A percentile compares a stretch with the other conserved stretches of the same genome.
Conservation (phyloP, 176 grass and related monocot genomes). For the Chrysopogon serrulatus region DNA sequence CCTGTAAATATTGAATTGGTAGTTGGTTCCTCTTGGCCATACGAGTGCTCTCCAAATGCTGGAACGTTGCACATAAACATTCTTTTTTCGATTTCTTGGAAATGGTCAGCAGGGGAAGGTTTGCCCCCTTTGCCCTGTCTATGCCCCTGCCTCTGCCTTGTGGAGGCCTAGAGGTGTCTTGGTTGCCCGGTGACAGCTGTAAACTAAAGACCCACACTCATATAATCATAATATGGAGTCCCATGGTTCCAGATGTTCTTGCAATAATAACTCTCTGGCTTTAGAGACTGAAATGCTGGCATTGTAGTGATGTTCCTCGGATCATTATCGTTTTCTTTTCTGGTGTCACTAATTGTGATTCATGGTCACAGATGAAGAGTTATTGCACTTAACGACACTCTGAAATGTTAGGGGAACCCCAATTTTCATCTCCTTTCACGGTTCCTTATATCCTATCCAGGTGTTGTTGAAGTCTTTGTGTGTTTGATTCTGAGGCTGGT, state of each 20-base stretch:
- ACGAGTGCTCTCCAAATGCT: conserved; percentile 18
- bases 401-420: neutral
- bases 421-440: neutral
- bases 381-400: neutral
- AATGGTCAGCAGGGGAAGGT: conserved; percentile 12
- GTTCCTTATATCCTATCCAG: neutral
- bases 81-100: conserved; percentile 27
- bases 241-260: neutral
- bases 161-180: neutral
- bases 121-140: neutral
- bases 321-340: neutral
- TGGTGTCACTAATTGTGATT: neutral
- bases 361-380: too few relatives aligned
- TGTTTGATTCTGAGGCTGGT: neutral
- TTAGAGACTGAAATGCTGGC: neutral
- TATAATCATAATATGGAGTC: conserved; percentile 32
- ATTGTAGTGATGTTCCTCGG: neutral
- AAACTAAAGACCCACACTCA: conserved; percentile 7
- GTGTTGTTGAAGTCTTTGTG: too few relatives aligned
- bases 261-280: neutral
- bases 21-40: neutral
- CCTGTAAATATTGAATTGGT: conserved; percentile 29
- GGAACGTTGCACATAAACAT: conserved; percentile 36
- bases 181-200: neutral
- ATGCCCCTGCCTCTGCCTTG: neutral